Base-by-base conservation (phyloP, 2,329 filamentous ascomycete species). In the Volutella citrinella region DNA sequence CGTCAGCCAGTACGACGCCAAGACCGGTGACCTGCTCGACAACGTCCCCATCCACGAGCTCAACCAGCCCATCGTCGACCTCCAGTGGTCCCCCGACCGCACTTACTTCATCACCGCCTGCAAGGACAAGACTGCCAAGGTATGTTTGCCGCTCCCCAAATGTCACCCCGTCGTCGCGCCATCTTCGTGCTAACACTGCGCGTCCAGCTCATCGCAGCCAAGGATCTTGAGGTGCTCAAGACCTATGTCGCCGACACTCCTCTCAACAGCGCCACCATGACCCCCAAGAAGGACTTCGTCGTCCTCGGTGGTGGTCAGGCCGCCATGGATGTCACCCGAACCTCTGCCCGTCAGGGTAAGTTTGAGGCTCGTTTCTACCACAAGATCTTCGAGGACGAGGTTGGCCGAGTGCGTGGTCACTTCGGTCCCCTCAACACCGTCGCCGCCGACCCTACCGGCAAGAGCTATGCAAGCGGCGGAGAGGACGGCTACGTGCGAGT, bases 341-440 rank as follows among this genome's bases (percentile, higher is more conserved):
- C 93, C 32, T 84, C 84, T 20, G 83, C 89, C 30, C 81, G 93
- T 50, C 93, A 98, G 75, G 93, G 93, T 70, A 97, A 97, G 72
- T 98, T 98, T 74, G 93, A 98, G 69, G 93, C 93, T 27, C 83
- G 93, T 49, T 98, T 98, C 78, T 98, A 96, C 77, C 93, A 98
- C 82, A 97, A 95, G 78, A 84, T 98, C 64, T 97, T 98, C 64
- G 89, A 95, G 69, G 91, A 98, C 67, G 93, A 98, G 74, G 91
- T 97, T 57, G 93, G 93, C 52, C 84, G 93, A 74, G 93, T 98
- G 48, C 80, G 89, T 61, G 93, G 93, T 46, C 93, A 98, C 68
- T 98, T 98, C 68, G 93, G 93, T 61, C 93, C 86, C 49, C 75
- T 96, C 60, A 96, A 98, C 76, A 96, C 93, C 45, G 88, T 98